Conservation (phyloP, 345 rosid species). For the Eucalyptus sp. region DNA sequence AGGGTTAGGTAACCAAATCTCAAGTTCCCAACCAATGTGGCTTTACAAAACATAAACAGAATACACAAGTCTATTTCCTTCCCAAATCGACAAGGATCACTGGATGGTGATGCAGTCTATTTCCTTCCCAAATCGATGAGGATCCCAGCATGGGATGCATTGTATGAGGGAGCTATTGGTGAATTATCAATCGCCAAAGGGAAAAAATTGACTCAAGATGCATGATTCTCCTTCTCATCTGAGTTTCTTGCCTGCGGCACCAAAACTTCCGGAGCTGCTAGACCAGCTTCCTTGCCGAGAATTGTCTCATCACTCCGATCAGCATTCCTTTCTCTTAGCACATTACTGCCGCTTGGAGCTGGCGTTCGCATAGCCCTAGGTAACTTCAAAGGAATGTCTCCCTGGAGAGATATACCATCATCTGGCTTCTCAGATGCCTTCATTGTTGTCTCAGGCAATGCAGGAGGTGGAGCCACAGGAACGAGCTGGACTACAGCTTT, state of each 20-base stretch:
- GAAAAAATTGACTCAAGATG: neutral
- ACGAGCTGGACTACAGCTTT: constrained; percentile 64
- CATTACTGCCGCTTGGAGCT: constrained; percentile 41
- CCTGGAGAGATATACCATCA: constrained; percentile 13
- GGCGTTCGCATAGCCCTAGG: constrained; percentile 74
- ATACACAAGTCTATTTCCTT: neutral
- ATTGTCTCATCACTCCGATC: constrained; percentile 28
- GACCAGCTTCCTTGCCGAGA: constrained; percentile 20
- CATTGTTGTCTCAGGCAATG: constrained; percentile 17
- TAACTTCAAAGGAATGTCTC: constrained; percentile 42
- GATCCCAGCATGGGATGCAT: no score
- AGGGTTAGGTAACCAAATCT: neutral
- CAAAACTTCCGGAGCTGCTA: constrained; percentile 26
- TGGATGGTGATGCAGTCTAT: neutral
- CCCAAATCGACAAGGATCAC: neutral
- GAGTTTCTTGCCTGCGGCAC: constrained; percentile 27
- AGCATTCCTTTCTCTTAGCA: constrained; percentile 72
- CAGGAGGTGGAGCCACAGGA: constrained; percentile 40
- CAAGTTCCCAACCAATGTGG: neutral
- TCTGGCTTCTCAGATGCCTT: constrained; percentile 14
- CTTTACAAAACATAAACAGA: neutral
- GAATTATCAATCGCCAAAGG: neutral
- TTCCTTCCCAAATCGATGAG: neutral
- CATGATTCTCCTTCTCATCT: constrained; percentile 75
- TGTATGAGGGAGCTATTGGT: neutral